Base-by-base conservation (phyloP, 2,329 filamentous ascomycete species). In the Aspergillus candidus region DNA sequence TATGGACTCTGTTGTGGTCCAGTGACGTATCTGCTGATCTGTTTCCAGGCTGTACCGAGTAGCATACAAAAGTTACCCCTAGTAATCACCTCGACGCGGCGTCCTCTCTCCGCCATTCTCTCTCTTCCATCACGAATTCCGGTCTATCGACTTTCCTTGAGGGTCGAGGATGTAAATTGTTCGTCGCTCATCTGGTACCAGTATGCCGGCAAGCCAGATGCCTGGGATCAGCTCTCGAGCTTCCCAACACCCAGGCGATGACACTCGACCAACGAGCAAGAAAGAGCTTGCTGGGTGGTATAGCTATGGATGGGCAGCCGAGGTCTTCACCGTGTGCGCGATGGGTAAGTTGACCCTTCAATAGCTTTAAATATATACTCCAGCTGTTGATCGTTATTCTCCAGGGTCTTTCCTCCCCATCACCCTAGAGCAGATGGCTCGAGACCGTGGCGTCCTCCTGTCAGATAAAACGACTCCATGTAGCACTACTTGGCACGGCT, bases 221-320 rank as follows among this genome's bases (percentile, higher is more conserved):
- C 13, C 47, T 37, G 45, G 51, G 32, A 40, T 44, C 52, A 54
- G 50, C 53, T 54, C 47, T 48, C 66, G 65, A 45, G 53, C 54
- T 14, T 71, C 79, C 43, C 75, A 79, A 45, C 95, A 94, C 65
- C 75, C 76, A 2, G 88, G 86, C 49, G 88, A 97, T 65, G 93
- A 98, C 67, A 86, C 82, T 17, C 78, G 91, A n/a, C 79, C 86
- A 43, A 97, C 93, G 8, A 95, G 87, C 65, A 72, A 72, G 56
- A 91, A 86, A 67, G 93, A 98, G 76, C 78, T 97, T 48, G 75
- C 82, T 32, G 93, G 91, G 56, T 98, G 94, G 87, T 98, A 97
- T 69, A 84, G 85, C 64, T 97, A 97, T 72, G 86, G 86, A 34
- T 97, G 94, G 76, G 93, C 93, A 17, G 89, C 91, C 14, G 93